Percentiles rank a stretch among this genome's conserved stretches.
Conservation (phyloP, 1,139 yeast species). For the Pneumocystis wakefieldiae region DNA sequence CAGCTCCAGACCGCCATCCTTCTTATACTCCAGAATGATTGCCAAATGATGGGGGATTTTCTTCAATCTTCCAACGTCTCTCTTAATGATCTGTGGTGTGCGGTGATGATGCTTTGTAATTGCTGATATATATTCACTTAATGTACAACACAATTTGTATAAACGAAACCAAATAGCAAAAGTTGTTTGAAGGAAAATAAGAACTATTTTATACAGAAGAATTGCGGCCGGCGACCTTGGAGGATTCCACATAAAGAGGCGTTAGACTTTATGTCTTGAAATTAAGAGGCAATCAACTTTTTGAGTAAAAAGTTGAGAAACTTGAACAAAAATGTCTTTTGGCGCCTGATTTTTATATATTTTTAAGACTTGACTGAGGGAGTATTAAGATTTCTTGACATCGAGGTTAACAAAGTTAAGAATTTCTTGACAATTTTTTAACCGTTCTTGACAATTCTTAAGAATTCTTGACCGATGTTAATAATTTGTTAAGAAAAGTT, state of each 20-base stretch:
- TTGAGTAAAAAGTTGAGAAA: too few species aligned
- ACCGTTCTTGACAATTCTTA: too few species aligned
- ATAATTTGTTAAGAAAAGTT: too few species aligned
- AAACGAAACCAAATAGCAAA: background rate
- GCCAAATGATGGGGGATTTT: constrained; percentile 71
- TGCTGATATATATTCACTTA: background rate
- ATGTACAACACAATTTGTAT: background rate
- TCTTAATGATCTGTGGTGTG: constrained; percentile 43
- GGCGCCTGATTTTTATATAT: too few species aligned
- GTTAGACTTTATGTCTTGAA: too few species aligned
- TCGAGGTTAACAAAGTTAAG: too few species aligned
- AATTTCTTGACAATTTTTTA: too few species aligned
- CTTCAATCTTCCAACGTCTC: constrained; percentile 54
- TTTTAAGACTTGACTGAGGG: too few species aligned
- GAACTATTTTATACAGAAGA: background rate
- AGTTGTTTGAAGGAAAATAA: background rate
- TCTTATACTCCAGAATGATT: constrained; percentile 52
- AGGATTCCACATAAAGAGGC: background rate
- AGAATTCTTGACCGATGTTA: too few species aligned
- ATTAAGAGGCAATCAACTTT: too few species aligned
- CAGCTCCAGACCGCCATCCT: constrained; percentile 76
- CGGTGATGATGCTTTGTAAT: background rate
- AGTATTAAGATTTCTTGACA: too few species aligned
- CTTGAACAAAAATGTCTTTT: too few species aligned
- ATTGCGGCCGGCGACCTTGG: background rate